A percentile compares a stretch with the other conserved stretches of the same genome.
phyloP scores from a whole-genome alignment of 345 rosid species.

The Arabis alpina region DNA sequence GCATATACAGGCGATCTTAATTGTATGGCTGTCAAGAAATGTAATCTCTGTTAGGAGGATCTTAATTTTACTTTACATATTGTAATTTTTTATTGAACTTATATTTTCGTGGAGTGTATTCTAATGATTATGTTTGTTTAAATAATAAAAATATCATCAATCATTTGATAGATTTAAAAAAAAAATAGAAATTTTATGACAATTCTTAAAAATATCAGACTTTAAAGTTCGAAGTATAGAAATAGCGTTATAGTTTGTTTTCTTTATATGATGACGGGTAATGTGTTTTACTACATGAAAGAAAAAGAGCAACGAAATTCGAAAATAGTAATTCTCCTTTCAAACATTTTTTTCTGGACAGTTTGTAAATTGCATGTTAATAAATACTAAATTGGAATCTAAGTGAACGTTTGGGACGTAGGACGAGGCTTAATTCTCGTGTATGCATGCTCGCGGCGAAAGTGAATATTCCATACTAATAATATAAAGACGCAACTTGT shows the following conservation, averaged over 20 bases:
- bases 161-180: conserved; percentile 1
- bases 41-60: not conserved
- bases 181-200: too few relatives aligned
- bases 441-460: conserved; percentile 64
- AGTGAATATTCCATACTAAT: conserved; percentile 45
- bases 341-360: conserved; percentile 9
- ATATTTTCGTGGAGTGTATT: not conserved
- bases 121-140: not conserved
- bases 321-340: not conserved
- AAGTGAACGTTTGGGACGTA: conserved; percentile 67
- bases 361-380: conserved; percentile 21
- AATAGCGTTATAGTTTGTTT: not conserved
- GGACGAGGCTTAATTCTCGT: conserved; percentile 44
- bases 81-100: not conserved
- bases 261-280: not conserved
- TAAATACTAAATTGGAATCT: conserved; percentile 25
- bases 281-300: not conserved
- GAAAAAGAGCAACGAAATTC: conserved; percentile 7
- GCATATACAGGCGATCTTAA: not conserved
- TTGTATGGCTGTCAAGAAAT: not conserved
- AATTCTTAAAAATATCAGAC: too few relatives aligned
- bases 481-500: conserved; percentile 31
- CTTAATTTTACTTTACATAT: not conserved
- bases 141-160: not conserved
- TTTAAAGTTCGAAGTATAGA: not conserved